Percentiles rank a stretch among this genome's conserved stretches.
These are phyloP conservation scores for Isoetes taiwanensis DNA, from an alignment of 75 land plant species.

Conservation along the genomic window DNA sequence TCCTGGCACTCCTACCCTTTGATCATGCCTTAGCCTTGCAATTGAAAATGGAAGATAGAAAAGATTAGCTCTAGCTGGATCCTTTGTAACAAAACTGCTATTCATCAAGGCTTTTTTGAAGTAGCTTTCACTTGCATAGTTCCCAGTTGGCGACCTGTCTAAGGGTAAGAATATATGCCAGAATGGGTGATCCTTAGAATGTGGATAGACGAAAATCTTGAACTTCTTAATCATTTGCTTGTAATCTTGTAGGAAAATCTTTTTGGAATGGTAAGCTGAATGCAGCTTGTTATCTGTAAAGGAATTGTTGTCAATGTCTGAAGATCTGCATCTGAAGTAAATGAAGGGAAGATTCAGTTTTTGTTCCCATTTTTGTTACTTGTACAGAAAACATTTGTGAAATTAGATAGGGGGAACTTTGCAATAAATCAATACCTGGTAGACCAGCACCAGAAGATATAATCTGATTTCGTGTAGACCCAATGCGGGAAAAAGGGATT, in stretches of 20 bases:
- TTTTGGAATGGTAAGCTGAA: conserved; percentile 46
- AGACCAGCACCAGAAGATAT: too few species aligned
- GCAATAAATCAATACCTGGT: too few species aligned
- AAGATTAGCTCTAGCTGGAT: conserved; percentile 53
- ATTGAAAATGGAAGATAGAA: conserved; percentile 70
- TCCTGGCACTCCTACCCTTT: conserved; percentile 37
- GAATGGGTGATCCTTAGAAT: conserved; percentile 37
- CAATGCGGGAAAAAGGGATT: too few species aligned
- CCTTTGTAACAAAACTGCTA: conserved; percentile 51
- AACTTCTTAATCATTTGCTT: conserved; percentile 47
- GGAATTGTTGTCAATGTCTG: too few species aligned
- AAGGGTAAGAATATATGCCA: conserved; percentile 38
- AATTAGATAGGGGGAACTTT: too few species aligned
- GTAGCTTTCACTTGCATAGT: conserved; percentile 73
- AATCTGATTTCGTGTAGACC: too few species aligned
- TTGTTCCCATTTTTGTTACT: too few species aligned
- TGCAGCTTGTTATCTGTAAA: too few species aligned
- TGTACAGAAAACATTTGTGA: too few species aligned
- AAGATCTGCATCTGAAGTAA: too few species aligned
- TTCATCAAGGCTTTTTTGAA: conserved; percentile 46
- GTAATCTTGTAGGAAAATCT: conserved; percentile 41
- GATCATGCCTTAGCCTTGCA: conserved; percentile 45
- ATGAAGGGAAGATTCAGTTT: too few species aligned
- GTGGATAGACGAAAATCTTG: conserved; percentile 54
- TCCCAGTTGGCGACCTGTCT: conserved; percentile 25